These are phyloP conservation scores for Juglanconis sp. DNA, from an alignment of 2,329 filamentous ascomycete genomes.

Conservation along the genomic window DNA sequence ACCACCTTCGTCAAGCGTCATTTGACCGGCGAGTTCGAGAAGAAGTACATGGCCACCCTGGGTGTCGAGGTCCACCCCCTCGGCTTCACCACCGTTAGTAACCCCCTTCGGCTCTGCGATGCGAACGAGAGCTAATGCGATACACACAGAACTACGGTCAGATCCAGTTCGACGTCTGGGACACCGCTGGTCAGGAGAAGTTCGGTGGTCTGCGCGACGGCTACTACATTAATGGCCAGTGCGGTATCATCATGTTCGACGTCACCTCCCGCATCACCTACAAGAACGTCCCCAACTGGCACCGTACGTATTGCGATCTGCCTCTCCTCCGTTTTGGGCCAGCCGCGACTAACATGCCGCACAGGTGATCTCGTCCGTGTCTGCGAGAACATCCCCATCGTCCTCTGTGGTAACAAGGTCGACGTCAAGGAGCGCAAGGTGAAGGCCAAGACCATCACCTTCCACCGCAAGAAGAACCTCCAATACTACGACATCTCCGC, in stretches of 20 bases:
- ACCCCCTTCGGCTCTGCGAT: constrained; percentile 12
- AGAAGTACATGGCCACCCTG: constrained; percentile 99
- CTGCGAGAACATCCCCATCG: constrained; percentile 98
- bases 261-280: constrained; percentile 99
- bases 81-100: constrained; percentile 91
- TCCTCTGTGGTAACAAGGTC: constrained; percentile 98
- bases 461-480: constrained; percentile 99
- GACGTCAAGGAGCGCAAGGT: constrained; percentile 99
- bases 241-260: constrained; percentile 99
- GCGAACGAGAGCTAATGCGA: constrained; percentile 20
- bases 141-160: constrained; percentile 75
- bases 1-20: constrained; percentile 99
- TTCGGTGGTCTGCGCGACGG: constrained; percentile 98
- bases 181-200: constrained; percentile 98
- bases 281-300: constrained; percentile 99
- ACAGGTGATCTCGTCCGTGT: constrained; percentile 95
- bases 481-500: constrained; percentile 99
- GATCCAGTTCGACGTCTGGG: constrained; percentile 99
- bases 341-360: constrained; percentile 16
- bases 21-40: constrained; percentile 99
- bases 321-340: not conserved
- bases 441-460: constrained; percentile 99
- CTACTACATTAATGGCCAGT: constrained; percentile 99
- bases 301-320: constrained; percentile 67
- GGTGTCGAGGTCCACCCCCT: constrained; percentile 99